Percentiles rank a stretch among this genome's conserved stretches.
Conservation (phyloP, 75 land plant genomes). For the Sequoiadendron giganteum region DNA sequence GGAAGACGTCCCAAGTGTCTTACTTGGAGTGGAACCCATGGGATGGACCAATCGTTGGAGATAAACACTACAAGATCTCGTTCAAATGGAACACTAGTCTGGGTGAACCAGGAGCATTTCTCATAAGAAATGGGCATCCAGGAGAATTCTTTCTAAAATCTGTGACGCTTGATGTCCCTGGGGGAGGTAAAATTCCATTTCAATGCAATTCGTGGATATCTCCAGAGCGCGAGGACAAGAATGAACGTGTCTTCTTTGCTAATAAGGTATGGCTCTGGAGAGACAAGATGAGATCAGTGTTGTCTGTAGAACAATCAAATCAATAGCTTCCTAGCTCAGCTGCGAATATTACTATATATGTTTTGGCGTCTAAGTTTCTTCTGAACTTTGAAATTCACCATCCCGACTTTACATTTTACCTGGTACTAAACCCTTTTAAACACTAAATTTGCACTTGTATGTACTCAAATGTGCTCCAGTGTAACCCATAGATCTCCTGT, state of each 20-base stretch:
- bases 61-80: conserved; percentile 2
- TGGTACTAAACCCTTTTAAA: too few relatives aligned
- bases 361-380: too few relatives aligned
- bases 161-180: conserved; percentile 21
- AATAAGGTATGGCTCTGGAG: conserved; percentile 44
- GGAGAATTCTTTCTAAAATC: conserved; percentile 28
- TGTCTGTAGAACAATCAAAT: too few relatives aligned
- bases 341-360: too few relatives aligned
- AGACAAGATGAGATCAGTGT: too few relatives aligned
- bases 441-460: not conserved
- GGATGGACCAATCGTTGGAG: conserved; percentile 7
- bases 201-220: conserved; percentile 91
- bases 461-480: conserved; percentile 1
- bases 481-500: not conserved
- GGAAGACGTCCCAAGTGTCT: not conserved
- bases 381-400: too few relatives aligned
- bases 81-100: not conserved
- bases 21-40: conserved; percentile 4
- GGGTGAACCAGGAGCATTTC: conserved; percentile 37
- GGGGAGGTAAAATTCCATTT: conserved; percentile 42
- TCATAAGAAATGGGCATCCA: conserved; percentile 28
- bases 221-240: conserved; percentile 34
- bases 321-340: too few relatives aligned
- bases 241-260: conserved; percentile 73
- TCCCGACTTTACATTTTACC: too few relatives aligned